These are phyloP conservation scores for Sporothrix globosa DNA, from an alignment of 2,329 filamentous ascomycete genomes.

Conservation along the genomic window DNA sequence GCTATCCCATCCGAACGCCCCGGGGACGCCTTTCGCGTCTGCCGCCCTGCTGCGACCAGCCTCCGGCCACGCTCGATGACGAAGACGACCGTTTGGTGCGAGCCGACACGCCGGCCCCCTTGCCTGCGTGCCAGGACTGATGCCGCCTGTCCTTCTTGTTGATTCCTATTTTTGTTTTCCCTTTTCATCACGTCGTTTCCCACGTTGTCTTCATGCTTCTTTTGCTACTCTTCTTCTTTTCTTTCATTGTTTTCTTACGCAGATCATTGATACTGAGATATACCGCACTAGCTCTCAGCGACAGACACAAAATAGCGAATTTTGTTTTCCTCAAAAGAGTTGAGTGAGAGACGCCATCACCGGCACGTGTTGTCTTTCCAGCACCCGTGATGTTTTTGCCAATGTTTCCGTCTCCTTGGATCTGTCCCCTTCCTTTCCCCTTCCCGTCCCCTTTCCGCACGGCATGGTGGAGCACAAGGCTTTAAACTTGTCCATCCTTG, in stretches of 20 bases:
- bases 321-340: not conserved
- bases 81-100: not conserved
- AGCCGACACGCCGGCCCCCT: not conserved
- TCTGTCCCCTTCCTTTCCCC: constrained; percentile 24
- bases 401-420: not conserved
- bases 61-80: not conserved
- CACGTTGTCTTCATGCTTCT: no score
- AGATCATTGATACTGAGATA: constrained; percentile 28
- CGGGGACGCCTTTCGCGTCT: not conserved
- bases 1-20: not conserved
- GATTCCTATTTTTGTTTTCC: not conserved
- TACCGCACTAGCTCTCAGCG: constrained; percentile 3
- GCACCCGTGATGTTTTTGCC: not conserved
- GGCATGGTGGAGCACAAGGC: constrained; percentile 76
- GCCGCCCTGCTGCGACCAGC: not conserved
- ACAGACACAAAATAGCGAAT: constrained; percentile 8
- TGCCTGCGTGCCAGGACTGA: not conserved
- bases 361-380: not conserved
- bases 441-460: constrained; percentile 53
- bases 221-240: not conserved
- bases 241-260: constrained; percentile 8
- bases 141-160: not conserved
- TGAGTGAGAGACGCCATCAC: not conserved
- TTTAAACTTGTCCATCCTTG: constrained; percentile 68
- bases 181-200: no score